Conservation (phyloP, 148 eudicot genomes). For the Cornus controversa region DNA sequence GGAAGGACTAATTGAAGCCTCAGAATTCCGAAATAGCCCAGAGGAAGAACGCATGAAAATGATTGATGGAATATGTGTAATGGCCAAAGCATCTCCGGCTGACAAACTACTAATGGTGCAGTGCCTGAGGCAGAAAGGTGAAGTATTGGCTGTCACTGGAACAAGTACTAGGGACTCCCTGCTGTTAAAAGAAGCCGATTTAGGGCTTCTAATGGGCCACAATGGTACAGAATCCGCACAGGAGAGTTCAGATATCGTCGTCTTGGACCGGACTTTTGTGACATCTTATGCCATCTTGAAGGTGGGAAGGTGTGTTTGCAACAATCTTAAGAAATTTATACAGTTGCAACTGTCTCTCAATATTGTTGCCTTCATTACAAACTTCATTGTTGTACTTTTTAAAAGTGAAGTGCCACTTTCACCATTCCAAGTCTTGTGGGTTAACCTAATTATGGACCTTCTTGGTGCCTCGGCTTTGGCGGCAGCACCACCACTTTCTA, state of each 20-base stretch:
- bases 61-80: neutral
- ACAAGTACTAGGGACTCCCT: neutral
- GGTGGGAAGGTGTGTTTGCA: neutral
- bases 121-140: conserved; percentile 6
- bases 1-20: conserved; percentile 2
- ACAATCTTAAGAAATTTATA: neutral
- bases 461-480: conserved; percentile 6
- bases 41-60: neutral
- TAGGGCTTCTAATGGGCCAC: neutral
- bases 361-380: neutral
- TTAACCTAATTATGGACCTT: conserved; percentile 9
- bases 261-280: neutral
- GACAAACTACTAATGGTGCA: neutral
- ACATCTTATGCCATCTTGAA: neutral
- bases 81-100: neutral
- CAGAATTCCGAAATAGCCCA: neutral
- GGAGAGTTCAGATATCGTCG: conserved; percentile 1
- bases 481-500: neutral
- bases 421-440: conserved; percentile 12
- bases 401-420: conserved; percentile 5
- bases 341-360: conserved; percentile 1
- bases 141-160: neutral
- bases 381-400: conserved; percentile 5
- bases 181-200: neutral
- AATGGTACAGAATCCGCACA: neutral